Conservation (phyloP, 352 stramenopile genomes). For the Phytophthora constricta region DNA sequence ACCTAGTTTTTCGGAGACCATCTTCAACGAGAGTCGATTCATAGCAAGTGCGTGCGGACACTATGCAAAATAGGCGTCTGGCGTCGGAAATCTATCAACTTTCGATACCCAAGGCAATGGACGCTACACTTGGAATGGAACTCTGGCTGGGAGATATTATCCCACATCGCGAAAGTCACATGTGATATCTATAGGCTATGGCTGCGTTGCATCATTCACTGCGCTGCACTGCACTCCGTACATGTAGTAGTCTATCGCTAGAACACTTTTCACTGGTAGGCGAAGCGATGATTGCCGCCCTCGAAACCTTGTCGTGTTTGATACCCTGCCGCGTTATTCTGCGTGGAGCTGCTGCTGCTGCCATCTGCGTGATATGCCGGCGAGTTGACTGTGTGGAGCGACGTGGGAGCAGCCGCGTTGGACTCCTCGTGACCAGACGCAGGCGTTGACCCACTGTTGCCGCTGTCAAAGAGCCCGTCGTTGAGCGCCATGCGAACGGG, state of each 20-base stretch:
- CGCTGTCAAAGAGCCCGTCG: constrained; percentile 70
- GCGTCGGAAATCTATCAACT: too few relatives aligned
- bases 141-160: too few relatives aligned
- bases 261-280: constrained; percentile 3
- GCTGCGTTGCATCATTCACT: background rate
- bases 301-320: constrained; percentile 9
- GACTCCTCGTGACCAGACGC: background rate
- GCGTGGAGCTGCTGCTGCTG: constrained; percentile 3
- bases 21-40: background rate
- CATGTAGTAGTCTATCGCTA: background rate
- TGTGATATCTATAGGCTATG: too few relatives aligned
- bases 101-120: too few relatives aligned
- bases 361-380: constrained; percentile 10
- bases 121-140: too few relatives aligned
- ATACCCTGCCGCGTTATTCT: too few relatives aligned
- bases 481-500: constrained; percentile 83
- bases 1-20: background rate
- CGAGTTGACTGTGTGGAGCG: background rate
- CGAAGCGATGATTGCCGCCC: constrained; percentile 7
- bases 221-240: background rate
- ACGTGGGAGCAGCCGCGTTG: too few relatives aligned
- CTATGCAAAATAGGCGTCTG: background rate
- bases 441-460: background rate
- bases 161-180: background rate
- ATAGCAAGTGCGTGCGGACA: background rate